Evolutionary conservation across 2,329 filamentous ascomycete genomes (phyloP), one percentile per base, ranked within the genome.

Genomic region (Plectosphaerella plurivora): DNA sequence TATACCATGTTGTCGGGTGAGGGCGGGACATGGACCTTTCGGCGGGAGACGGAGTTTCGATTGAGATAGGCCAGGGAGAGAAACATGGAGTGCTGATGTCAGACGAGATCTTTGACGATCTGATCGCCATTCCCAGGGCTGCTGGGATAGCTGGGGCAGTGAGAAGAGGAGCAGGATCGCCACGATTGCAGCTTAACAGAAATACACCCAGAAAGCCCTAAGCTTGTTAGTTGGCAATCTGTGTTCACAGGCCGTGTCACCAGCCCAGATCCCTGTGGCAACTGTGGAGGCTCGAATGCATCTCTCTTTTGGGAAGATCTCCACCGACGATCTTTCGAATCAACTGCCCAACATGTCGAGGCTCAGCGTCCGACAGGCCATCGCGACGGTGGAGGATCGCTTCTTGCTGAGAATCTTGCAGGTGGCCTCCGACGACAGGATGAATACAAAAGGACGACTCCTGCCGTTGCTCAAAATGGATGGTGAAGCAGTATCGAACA

Each of bases 1-100:
- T 80, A 80, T 54, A 59, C 67, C 50, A 59, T 56, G 16, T 57
- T 74, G 4, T 52, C 51, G 25, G 51, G 48, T 11, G 51, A 57
- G 28, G 55, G 53, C 5, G 51, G 52, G 12, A 49, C 55, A n/a
- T 57, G 55, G 55, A 55, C 47, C n/a, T 55, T 53, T 35, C 53
- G 55, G 16, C 52, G 55, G n/a, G 55, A 57, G 24, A 36, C 44
- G 10, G 53, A 54, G 49, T 39, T 57, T 4, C 45, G 20, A 10
- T 15, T 25, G 45, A 20, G 45, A 12, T 46, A 24, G 25, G 37
- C 37, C 4, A 33, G 22, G 22, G 22, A 22, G 22, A 22, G 22
- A 22, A 22, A 22, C 22, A 22, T 22, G 22, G 22, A 22, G 22
- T 5, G 22, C 5, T 22, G 22, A 22, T 22, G 22, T 22, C 22